Evolutionary conservation across 441 rosid genomes (phyloP).

Genomic region (Jatropha multifida): DNA sequence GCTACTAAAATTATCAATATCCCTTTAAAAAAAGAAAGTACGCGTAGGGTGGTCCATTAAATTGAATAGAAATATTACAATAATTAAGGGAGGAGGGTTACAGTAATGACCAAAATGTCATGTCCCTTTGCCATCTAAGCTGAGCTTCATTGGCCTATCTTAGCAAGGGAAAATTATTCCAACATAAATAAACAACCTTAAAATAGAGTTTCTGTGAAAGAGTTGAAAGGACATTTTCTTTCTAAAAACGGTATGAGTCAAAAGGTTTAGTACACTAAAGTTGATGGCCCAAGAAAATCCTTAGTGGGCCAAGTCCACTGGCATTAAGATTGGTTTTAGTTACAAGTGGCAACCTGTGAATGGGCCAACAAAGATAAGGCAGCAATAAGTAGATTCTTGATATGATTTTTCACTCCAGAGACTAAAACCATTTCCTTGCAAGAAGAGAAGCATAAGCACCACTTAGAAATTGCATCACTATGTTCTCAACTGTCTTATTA

Average conservation of each 20-base stretch:
- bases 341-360: constrained; percentile 20
- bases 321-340: not conserved
- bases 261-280: not conserved
- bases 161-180: no score
- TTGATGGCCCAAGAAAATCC: constrained; percentile 1
- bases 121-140: no score
- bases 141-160: no score
- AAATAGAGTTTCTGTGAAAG: no score
- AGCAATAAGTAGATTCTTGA: constrained; percentile 1
- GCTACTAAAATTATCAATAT: no score
- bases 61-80: no score
- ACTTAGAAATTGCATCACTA: not conserved
- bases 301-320: not conserved
- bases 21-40: no score
- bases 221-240: not conserved
- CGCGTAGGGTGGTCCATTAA: no score
- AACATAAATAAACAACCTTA: no score
- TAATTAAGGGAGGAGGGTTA: no score
- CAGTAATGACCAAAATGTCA: no score
- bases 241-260: not conserved
- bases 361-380: constrained; percentile 38
- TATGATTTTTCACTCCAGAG: not conserved
- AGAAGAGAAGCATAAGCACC: not conserved
- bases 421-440: not conserved
- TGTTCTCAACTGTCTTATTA: no score